Evolutionary conservation across 2,329 filamentous ascomycete species (phyloP).

Genomic region (Dichotomopilus funicola): DNA sequence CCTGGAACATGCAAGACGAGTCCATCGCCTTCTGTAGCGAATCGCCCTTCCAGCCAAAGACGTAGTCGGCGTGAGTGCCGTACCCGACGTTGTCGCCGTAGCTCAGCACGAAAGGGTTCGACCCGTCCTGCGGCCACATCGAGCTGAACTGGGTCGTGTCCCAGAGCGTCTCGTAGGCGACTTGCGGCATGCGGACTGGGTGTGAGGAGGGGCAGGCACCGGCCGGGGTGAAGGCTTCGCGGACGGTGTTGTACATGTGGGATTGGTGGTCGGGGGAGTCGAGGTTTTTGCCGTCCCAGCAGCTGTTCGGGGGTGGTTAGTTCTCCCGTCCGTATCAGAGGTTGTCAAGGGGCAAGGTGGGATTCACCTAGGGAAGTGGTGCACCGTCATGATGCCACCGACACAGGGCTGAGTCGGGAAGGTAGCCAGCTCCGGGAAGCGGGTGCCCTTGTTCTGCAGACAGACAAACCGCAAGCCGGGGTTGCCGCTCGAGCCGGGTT

Average conservation of each 20-base stretch:
- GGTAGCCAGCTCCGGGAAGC: slow-evolving; percentile 32
- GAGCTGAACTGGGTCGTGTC: slow-evolving; percentile 35
- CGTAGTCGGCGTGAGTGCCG: slow-evolving; percentile 30
- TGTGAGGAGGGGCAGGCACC: slow-evolving; percentile 26
- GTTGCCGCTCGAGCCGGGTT: slow-evolving; percentile 27
- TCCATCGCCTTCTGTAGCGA: slow-evolving; percentile 30
- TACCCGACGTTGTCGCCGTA: slow-evolving; percentile 24
- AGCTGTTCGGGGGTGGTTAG: slow-evolving; percentile 43
- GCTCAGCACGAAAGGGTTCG: slow-evolving; percentile 26
- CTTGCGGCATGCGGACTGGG: slow-evolving; percentile 28
- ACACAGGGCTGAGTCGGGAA: slow-evolving; percentile 35
- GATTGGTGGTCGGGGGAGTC: slow-evolving; percentile 31
- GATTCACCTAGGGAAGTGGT: slow-evolving; percentile 31
- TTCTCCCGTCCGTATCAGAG: slow-evolving; percentile 36
- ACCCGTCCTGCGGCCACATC: slow-evolving; percentile 32
- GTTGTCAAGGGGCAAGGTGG: too few species aligned
- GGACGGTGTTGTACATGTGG: slow-evolving; percentile 28
- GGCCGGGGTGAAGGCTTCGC: slow-evolving; percentile 21
- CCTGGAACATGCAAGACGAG: slow-evolving; percentile 29
- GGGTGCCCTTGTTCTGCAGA: slow-evolving; percentile 31
- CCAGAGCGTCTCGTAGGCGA: slow-evolving; percentile 41
- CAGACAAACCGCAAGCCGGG: slow-evolving; percentile 38
- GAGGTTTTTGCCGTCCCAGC: slow-evolving; percentile 44
- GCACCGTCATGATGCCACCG: slow-evolving; percentile 38
- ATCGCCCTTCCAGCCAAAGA: slow-evolving; percentile 32